phyloP scores from a whole-genome alignment of 2,329 filamentous ascomycete genomes.

The Passalora sequoiae region DNA sequence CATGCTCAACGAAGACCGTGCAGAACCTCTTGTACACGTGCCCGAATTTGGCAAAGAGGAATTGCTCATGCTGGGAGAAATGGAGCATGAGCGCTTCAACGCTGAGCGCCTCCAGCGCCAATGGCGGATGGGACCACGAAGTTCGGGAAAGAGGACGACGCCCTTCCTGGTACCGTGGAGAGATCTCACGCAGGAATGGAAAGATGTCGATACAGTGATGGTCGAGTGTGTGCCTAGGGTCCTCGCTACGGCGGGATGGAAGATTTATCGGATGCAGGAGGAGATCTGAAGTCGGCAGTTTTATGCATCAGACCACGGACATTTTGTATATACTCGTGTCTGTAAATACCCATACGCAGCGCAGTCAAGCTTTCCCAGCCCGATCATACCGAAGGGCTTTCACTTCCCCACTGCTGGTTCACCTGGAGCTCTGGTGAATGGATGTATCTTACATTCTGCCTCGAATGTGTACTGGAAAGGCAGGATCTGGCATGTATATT shows the following conservation, averaged over 20 bases:
- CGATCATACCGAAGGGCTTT: no score
- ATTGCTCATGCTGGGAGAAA: constrained; percentile 32
- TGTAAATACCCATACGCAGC: no score
- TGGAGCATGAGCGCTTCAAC: constrained; percentile 36
- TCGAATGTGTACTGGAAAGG: no score
- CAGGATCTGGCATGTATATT: neutral
- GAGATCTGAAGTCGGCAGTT: no score
- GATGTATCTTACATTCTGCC: no score
- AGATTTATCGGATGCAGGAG: constrained; percentile 32
- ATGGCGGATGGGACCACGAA: constrained; percentile 33
- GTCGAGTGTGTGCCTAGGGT: constrained; percentile 34
- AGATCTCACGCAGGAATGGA: constrained; percentile 34
- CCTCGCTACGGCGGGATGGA: constrained; percentile 30
- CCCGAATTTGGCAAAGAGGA: constrained; percentile 29
- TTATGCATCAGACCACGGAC: no score
- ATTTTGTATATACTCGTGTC: no score
- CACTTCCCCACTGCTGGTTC: no score
- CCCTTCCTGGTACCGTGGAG: constrained; percentile 35
- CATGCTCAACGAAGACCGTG: constrained; percentile 32
- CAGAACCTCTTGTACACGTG: constrained; percentile 27
- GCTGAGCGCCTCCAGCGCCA: constrained; percentile 34
- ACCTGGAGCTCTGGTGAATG: no score
- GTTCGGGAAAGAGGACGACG: constrained; percentile 31
- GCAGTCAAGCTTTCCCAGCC: no score
- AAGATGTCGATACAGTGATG: constrained; percentile 35